Base-by-base conservation (phyloP, 2,329 filamentous ascomycete genomes). In the Leptographium procerum region DNA sequence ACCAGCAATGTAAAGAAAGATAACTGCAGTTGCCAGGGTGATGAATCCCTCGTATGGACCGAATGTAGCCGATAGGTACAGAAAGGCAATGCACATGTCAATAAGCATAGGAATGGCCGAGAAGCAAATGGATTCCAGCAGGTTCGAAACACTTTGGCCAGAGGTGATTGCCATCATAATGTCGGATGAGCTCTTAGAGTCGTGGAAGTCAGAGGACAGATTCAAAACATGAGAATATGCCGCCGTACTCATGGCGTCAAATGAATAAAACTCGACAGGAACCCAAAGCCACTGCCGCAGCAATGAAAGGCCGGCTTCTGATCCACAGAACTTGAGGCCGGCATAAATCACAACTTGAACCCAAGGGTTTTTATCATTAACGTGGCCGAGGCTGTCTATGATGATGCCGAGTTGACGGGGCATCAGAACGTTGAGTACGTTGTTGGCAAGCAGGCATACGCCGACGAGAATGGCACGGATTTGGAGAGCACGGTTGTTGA, bases 381-480 rank as follows among this genome's bases (percentile, higher is more conserved):
- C 69, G 10, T 76, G 74, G 33, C 77, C 77, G 26, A 95, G 73
- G 61, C 81, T 81, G 65, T 94, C 83, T 62, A 89, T 85, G 62
- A 95, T 84, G 59, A 88, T 83, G 62, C 89, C 90, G 34, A 92
- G 82, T 67, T 94, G 88, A 24, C 87, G 81, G n/a, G 90, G 90
- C 34, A 90, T 83, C 48, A 95, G 73, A 16, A 95, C 75, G 64
- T 91, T 89, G 55, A 95, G 74, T 6, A 81, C 81, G 63, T 91
- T 89, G 58, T 85, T 81, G 56, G 77, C 74, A n/a, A 91, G 69
- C 26, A 94, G 75, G 64, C 87, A 87, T 1, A 88, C 50, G 0
- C 80, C 79, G 51, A 94, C 85, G 4, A 88, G 75, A 13, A 80
- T 72, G 24, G 88, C 81, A 57, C 85, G 84, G 22, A 87, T 69